Percentiles rank a stretch among this genome's conserved stretches.
Conservation (phyloP, 176 grass and related monocot genomes). For the Ampelocalamus luodianensis region DNA sequence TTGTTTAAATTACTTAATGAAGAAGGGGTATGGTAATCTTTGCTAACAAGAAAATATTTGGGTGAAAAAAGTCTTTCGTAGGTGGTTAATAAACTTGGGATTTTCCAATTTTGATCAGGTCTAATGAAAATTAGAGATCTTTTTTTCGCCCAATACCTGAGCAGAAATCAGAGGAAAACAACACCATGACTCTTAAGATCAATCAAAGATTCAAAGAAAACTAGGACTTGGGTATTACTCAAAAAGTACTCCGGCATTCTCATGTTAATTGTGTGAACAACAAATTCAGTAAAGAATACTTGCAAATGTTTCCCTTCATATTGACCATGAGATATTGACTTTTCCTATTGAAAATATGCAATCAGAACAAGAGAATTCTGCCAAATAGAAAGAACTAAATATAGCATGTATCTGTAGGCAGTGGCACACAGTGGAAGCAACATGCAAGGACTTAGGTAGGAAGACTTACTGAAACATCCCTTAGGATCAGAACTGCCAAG, state of each 20-base stretch:
- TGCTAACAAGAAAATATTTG: no score
- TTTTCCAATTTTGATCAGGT: no score
- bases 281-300: neutral
- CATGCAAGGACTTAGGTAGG: no score
- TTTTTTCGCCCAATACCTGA: constrained; percentile 81
- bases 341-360: neutral
- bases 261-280: neutral
- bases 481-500: constrained; percentile 87
- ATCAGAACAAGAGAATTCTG: neutral
- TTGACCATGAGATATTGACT: neutral
- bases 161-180: constrained; percentile 34
- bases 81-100: no score
- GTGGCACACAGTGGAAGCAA: no score
- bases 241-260: neutral
- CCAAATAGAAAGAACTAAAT: neutral
- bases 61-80: no score
- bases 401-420: no score
- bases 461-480: constrained; percentile 86
- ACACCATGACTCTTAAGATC: constrained; percentile 27
- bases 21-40: no score
- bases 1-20: no score
- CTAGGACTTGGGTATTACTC: neutral
- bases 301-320: neutral
- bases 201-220: neutral
- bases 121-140: no score